These are phyloP conservation scores for Solanum raphanifolium DNA, from an alignment of 257 asterid species.

Conservation along the genomic window DNA sequence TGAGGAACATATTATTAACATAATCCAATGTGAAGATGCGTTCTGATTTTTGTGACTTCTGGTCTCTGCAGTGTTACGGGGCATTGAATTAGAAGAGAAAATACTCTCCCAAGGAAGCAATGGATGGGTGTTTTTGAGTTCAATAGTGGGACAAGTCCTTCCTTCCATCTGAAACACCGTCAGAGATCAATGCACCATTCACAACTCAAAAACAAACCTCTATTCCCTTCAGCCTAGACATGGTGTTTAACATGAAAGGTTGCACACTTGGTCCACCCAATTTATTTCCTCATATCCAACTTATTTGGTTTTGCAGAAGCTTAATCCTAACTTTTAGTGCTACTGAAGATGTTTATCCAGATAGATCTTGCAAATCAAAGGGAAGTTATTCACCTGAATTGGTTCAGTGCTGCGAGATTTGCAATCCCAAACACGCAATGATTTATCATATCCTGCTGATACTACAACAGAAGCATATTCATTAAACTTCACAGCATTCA, in stretches of 20 bases:
- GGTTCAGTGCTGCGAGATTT: constrained; percentile 96
- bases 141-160: not conserved
- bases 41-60: not conserved
- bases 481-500: constrained; percentile 86
- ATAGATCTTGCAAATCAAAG: not conserved
- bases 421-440: constrained; percentile 96
- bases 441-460: constrained; percentile 94
- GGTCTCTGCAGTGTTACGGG: not conserved
- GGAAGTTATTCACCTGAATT: constrained; percentile 47
- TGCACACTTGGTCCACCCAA: not conserved
- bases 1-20: not conserved
- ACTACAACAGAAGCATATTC: constrained; percentile 68
- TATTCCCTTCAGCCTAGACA: not conserved
- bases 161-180: not conserved
- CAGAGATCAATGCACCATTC: not conserved
- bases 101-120: not conserved
- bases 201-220: not conserved
- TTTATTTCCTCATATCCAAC: not conserved
- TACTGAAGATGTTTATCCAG: not conserved
- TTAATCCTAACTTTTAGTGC: not conserved
- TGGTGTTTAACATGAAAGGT: not conserved
- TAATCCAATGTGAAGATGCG: not conserved
- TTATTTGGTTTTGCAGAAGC: not conserved
- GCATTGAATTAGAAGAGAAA: not conserved
- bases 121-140: not conserved